Evolutionary conservation across 768 basidiomycete species (phyloP), one percentile per base, ranked within the genome.

Genomic region (Pleurotus platypus): DNA sequence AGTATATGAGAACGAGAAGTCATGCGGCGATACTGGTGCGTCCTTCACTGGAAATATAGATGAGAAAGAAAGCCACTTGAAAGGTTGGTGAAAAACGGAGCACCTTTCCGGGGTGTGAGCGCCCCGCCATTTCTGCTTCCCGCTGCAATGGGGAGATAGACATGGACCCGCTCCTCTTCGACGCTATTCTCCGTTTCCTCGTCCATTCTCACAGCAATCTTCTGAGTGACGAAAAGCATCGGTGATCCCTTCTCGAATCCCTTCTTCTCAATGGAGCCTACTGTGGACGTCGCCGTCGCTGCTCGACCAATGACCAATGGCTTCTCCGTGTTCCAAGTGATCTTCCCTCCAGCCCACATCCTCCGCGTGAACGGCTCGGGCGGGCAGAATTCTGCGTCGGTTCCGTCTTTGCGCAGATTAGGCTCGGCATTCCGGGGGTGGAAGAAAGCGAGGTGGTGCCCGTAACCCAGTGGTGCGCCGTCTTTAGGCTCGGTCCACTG

Each of bases 321-420:
- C 37, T 70, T 67, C 27, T 65, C 55, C 47, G 69, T 60, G 62
- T 83, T 76, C 87, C 87, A 92, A 24, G 69, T 72, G 66, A 91
- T 84, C 62, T 70, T 78, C 2, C 89, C 90, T 18, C 86, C 79
- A 2, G 87, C 88, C 89, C 89, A 92, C 90, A 91, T 92, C n/a
- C 89, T 75, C 57, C 85, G 77, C 24, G 83, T 80, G 70, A 89
- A 90, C 2, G 89, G 89, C 49, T 78, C 73, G 0, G 89, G 89
- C 1, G 89, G 87, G 61, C 84, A 84, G 53, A 89, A 84, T 48
- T 86, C 83, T 1, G 79, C 75, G 53, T 89, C 89, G 11, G 89
- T 90, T 13, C 87, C 89, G 63, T 91, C 89, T n/a, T 74, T 62
- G 11, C 85, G 78, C 39, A 91, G 74, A 16, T 68, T 65, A 11